A percentile compares a stretch with the other conserved stretches of the same genome.
Conservation (phyloP, 2,329 filamentous ascomycete genomes). For the Colletotrichum euphorbiae region DNA sequence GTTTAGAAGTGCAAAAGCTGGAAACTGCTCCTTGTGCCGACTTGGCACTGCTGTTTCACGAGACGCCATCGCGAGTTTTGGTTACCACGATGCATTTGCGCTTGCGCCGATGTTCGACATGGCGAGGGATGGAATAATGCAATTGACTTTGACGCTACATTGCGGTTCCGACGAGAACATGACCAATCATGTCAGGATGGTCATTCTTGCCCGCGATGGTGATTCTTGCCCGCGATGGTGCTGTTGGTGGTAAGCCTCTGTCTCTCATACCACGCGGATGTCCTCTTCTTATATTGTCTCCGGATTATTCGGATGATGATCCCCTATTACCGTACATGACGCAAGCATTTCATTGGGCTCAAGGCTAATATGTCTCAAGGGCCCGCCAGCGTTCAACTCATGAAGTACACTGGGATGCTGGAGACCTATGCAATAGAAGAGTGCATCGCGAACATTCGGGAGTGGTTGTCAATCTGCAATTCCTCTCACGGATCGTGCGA, state of each 20-base stretch:
- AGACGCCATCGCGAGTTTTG: not conserved
- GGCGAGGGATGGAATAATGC: not conserved
- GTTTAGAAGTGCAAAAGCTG: not conserved
- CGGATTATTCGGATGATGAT: not conserved
- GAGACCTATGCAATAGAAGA: not conserved
- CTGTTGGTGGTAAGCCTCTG: not conserved
- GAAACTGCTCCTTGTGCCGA: not conserved
- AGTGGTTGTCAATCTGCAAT: not conserved
- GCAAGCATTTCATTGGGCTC: not conserved
- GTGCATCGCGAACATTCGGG: not conserved
- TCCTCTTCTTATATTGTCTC: not conserved
- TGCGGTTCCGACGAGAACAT: not conserved
- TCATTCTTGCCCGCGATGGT: slow-evolving; percentile 1
- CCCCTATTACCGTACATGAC: not conserved
- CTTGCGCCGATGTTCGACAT: not conserved
- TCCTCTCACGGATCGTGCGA: not conserved
- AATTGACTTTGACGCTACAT: not conserved
- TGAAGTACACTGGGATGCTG: not conserved
- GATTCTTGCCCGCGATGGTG: not conserved
- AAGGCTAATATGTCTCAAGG: not conserved
- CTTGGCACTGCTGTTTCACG: not conserved
- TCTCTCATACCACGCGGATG: not conserved
- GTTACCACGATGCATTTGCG: not conserved
- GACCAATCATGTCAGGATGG: not conserved
- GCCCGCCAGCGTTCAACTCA: not conserved